Evolutionary conservation across 345 rosid species (phyloP), one percentile per base, ranked within the genome.

Genomic region (Hypericum androsaemum): DNA sequence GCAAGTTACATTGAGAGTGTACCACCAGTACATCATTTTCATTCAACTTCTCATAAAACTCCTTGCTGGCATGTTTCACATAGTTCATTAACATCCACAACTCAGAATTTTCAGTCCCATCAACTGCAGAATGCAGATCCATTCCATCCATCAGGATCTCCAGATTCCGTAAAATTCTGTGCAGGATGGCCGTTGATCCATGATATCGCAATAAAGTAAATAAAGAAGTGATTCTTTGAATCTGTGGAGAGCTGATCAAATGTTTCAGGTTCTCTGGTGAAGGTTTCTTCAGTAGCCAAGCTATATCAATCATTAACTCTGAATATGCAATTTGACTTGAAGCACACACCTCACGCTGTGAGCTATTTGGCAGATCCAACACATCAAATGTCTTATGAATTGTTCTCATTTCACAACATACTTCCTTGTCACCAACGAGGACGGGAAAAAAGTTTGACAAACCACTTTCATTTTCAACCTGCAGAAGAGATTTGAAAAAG

Each of bases 401-500:
- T 46, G 43, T 60, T 65, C 66, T 68, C 78, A 92, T 81, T 74
- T 92, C 96, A 8, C 73, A 77, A 58, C 98, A 92, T 58, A 72
- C 77, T 56, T 80, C 79, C 67, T 59, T 54, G 65, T 88, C 80
- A 44, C 86, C 89, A 22, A 92, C 65, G 12, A 92, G 69, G 36
- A 92, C 54, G 43, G 98, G 96, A 64, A 92, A 75, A 66, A 85
- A 88, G 74, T 88, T 92, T 42, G 98, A 92, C 41, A 92, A 60
- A 47, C 98, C 96, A 54, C 80, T 80, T 64, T 81, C 82, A 66
- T 80, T 88, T 67, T 92, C 98, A 46, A 88, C 94, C 98, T 92
- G 66, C 74, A 65, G 43, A 64, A 58, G 13, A 41, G 7, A 45
- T 47, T 16, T n/a, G n/a, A n/a, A n/a, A n/a, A n/a, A 22, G 32